Evolutionary conservation across 306 rosid species (phyloP), one percentile per base, ranked within the genome.

Genomic region (Cicer chorassanicum): DNA sequence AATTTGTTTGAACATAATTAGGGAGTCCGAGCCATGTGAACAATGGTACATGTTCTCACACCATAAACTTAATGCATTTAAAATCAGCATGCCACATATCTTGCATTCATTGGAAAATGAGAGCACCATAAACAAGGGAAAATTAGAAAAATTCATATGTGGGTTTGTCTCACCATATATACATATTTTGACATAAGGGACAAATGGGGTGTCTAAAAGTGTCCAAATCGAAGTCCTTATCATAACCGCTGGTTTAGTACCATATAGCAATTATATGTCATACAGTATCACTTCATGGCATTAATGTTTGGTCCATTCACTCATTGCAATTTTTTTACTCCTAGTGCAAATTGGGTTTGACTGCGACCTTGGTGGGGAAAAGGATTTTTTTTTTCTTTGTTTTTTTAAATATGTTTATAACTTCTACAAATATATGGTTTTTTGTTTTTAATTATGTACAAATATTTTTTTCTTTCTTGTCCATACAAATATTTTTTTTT

Each of bases 301-400:
- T 75, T 81, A 70, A 11, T 51, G 67, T 73, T 81, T 77, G 86
- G 81, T 76, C 87, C 84, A 79, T 81, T 73, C 81, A 34, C 80
- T 85, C 11, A 60, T 72, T n/a, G 4, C 64, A 53, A 10, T 39
- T 65, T 43, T 61, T 68, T 9, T 62, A 42, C 72, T 55, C 42
- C 76, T 61, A 2, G 7, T 77, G 39, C 79, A 24, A 56, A 70
- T 79, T 84, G 29, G 9, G 70, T 73, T 66, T 80, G 80, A 82
- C 53, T 24, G 18, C 10, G 77, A 85, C 78, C 78, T 39, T 75
- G 40, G 64, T 49, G 39, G 76, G 68, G 74, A 8, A 43, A n/a
- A 45, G 39, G 9, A 1, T 29, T 65, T 38, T 14, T 38, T 75
- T 43, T 8, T 66, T 75, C 15, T 49, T 49, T 5, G 19, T n/a